Percentiles rank a stretch among this genome's conserved stretches.
Evolutionary conservation across 805 yeast species (phyloP).

Genomic region (Pichia phayaonensis): DNA sequence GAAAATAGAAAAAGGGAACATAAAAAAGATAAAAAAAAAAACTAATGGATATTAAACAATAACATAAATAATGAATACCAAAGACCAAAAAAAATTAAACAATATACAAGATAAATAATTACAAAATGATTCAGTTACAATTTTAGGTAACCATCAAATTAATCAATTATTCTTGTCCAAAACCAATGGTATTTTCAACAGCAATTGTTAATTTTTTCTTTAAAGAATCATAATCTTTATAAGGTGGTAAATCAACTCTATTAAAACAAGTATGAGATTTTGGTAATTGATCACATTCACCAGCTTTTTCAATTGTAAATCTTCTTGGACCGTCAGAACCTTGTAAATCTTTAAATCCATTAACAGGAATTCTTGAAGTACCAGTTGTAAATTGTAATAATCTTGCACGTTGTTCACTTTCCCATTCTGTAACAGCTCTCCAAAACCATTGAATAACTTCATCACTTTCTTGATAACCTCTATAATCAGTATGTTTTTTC

Average conservation of each 20-base stretch:
- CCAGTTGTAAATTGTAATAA: constrained; percentile 96
- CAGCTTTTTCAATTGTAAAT: constrained; percentile 97
- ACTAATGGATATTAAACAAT: not conserved
- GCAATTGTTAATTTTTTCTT: constrained; percentile 90
- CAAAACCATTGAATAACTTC: constrained; percentile 99
- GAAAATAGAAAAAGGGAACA: not conserved
- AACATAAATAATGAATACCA: not conserved
- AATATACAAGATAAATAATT: not conserved
- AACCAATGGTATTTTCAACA: constrained; percentile 98
- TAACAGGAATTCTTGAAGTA: constrained; percentile 97
- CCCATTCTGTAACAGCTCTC: constrained; percentile 91
- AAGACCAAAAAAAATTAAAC: not conserved
- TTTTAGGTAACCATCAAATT: no score
- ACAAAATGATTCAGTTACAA: not conserved
- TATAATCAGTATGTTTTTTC: constrained; percentile 97
- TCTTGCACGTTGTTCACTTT: constrained; percentile 92
- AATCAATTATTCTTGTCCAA: constrained; percentile 77
- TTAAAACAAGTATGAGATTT: constrained; percentile 98
- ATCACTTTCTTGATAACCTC: constrained; percentile 95
- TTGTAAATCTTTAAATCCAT: constrained; percentile 97
- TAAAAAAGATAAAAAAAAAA: not conserved
- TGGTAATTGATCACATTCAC: constrained; percentile 87
- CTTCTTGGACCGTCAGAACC: constrained; percentile 99
- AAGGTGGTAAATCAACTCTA: constrained; percentile 96
- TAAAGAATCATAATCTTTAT: constrained; percentile 72